phyloP scores from a whole-genome alignment of 116 monocot genomes.

The Dioscorea cayenensis region DNA sequence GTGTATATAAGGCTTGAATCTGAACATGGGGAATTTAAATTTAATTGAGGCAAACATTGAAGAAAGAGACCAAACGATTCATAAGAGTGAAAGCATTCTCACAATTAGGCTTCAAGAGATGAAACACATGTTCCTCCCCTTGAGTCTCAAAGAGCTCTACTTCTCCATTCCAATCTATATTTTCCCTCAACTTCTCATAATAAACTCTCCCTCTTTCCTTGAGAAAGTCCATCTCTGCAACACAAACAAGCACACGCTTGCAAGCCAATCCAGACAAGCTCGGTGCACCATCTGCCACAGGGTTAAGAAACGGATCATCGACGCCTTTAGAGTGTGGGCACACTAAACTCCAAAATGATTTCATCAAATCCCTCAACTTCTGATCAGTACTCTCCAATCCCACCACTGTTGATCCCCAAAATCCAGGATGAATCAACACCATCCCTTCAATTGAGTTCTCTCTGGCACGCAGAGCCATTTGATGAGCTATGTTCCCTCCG shows the following conservation, averaged over 20 bases:
- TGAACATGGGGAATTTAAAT: no score
- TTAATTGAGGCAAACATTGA: background rate
- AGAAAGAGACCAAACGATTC: constrained; percentile 6
- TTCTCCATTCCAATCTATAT: constrained; percentile 7
- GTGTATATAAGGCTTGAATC: no score
- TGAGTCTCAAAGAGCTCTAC: constrained; percentile 4
- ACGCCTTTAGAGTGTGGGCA: background rate
- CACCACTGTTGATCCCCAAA: background rate
- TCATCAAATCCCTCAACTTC: background rate
- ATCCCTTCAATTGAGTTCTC: background rate
- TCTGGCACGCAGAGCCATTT: background rate
- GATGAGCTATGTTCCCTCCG: constrained; percentile 8
- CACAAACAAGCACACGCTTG: constrained; percentile 8
- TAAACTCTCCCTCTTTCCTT: constrained; percentile 1
- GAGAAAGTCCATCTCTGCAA: constrained; percentile 9
- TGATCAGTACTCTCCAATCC: background rate
- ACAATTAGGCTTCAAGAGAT: background rate
- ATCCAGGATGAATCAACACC: constrained; percentile 5
- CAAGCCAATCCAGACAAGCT: background rate
- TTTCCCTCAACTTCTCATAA: background rate
- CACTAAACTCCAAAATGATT: background rate
- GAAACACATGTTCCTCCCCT: constrained; percentile 13
- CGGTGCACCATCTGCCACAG: background rate
- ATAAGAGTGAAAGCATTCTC: constrained; percentile 1
- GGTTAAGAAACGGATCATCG: constrained; percentile 5